Conservation (phyloP, 139 green algal genomes). For the Zygnema cylindricum region DNA sequence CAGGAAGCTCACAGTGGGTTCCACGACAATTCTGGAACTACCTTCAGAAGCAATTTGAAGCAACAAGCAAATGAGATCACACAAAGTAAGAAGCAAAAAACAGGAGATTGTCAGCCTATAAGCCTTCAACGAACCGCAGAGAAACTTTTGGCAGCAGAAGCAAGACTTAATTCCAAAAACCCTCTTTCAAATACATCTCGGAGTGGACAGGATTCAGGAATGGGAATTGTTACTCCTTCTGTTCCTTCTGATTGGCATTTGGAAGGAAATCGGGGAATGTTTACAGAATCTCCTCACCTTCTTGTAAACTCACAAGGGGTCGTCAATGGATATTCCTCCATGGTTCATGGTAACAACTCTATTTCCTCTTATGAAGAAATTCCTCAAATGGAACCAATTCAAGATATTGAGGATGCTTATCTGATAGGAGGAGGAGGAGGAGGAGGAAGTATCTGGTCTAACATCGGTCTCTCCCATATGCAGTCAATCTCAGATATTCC, state of each 20-base stretch:
- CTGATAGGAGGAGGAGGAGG: too few species aligned
- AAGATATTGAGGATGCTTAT: not conserved
- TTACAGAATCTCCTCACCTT: not conserved
- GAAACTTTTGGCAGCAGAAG: not conserved
- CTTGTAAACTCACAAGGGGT: not conserved
- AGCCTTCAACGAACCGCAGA: not conserved
- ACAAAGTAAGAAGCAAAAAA: not conserved
- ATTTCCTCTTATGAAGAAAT: not conserved
- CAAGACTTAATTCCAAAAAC: not conserved
- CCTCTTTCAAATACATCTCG: too few species aligned
- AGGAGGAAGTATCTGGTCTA: too few species aligned
- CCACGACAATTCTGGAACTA: too few species aligned
- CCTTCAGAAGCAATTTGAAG: not conserved
- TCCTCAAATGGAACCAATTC: not conserved
- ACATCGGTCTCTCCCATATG: not conserved
- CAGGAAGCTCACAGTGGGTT: too few species aligned
- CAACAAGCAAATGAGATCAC: not conserved
- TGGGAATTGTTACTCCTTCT: not conserved
- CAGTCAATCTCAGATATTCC: not conserved
- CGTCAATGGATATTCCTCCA: not conserved
- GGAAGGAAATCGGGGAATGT: not conserved
- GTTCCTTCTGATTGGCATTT: not conserved
- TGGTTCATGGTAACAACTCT: not conserved
- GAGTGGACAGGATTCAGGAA: too few species aligned
- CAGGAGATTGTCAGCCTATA: not conserved